A percentile compares a stretch with the other conserved stretches of the same genome.
phyloP scores from a whole-genome alignment of 768 basidiomycete genomes.

The Mycena floridula region DNA sequence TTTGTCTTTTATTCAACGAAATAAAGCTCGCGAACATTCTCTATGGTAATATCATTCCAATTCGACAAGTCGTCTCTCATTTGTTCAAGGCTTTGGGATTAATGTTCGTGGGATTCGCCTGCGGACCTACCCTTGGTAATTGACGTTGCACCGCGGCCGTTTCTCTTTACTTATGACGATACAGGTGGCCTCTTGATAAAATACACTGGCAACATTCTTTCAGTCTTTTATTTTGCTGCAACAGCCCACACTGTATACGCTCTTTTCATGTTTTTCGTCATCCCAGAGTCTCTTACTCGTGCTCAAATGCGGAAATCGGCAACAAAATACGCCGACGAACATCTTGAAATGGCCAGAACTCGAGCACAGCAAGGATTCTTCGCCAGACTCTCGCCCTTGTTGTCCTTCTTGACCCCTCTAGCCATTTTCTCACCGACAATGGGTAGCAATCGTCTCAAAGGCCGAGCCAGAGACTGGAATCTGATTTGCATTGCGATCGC shows the following conservation, averaged over 20 bases:
- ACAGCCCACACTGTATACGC: slow-evolving; percentile 44
- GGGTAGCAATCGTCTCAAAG: slow-evolving; percentile 34
- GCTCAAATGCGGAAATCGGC: slow-evolving; percentile 38
- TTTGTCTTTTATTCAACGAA: too few species aligned
- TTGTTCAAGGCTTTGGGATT: too few species aligned
- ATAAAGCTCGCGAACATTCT: not conserved
- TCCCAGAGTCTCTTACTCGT: slow-evolving; percentile 75
- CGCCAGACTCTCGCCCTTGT: slow-evolving; percentile 36
- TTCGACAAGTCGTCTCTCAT: slow-evolving; percentile 60
- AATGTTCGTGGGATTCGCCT: slow-evolving; percentile 64
- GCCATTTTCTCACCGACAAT: slow-evolving; percentile 49
- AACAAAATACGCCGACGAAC: slow-evolving; percentile 27
- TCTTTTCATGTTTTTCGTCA: slow-evolving; percentile 43
- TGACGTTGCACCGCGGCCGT: not conserved
- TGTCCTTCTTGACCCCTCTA: slow-evolving; percentile 69
- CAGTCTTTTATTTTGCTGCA: slow-evolving; percentile 67
- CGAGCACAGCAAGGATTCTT: slow-evolving; percentile 19
- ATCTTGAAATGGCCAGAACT: slow-evolving; percentile 11
- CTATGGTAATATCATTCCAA: slow-evolving; percentile 25
- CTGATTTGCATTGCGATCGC: slow-evolving; percentile 48
- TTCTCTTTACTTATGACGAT: not conserved
- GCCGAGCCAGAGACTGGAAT: slow-evolving; percentile 53
- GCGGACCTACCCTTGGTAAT: slow-evolving; percentile 40
- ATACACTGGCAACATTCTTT: slow-evolving; percentile 44
- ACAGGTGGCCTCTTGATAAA: slow-evolving; percentile 52